These are phyloP conservation scores for Termitomyces sp. DNA, from an alignment of 768 basidiomycete genomes.

Conservation along the genomic window DNA sequence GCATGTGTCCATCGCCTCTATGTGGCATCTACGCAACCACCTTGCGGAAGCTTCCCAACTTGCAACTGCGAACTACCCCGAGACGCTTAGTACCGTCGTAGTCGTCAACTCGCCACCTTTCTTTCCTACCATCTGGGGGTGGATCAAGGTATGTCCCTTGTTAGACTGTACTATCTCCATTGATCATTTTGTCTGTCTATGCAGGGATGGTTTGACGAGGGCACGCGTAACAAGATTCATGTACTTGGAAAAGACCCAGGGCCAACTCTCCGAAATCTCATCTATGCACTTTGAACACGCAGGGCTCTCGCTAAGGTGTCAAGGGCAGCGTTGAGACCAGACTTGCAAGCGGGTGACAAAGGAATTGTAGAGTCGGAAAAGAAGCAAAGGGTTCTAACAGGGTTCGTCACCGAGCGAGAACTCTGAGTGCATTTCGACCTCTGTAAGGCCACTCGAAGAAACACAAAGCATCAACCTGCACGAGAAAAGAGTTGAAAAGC, in stretches of 20 bases:
- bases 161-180: neutral
- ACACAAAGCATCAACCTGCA: no score
- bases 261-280: constrained; percentile 41
- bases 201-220: constrained; percentile 76
- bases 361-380: no score
- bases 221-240: constrained; percentile 71
- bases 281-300: constrained; percentile 18
- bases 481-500: no score
- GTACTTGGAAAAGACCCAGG: constrained; percentile 61
- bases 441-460: no score
- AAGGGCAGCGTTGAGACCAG: no score
- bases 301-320: no score
- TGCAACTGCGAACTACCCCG: constrained; percentile 78
- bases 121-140: constrained; percentile 79
- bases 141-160: constrained; percentile 57
- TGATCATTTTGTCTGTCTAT: neutral
- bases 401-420: no score
- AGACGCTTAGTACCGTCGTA: constrained; percentile 61
- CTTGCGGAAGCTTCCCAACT: constrained; percentile 71
- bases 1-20: constrained; percentile 48
- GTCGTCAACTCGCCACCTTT: constrained; percentile 79
- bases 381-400: no score
- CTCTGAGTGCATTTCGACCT: no score
- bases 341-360: no score
- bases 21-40: constrained; percentile 69